phyloP scores from a whole-genome alignment of 331 rosid species.

The Stylosanthes scabra region DNA sequence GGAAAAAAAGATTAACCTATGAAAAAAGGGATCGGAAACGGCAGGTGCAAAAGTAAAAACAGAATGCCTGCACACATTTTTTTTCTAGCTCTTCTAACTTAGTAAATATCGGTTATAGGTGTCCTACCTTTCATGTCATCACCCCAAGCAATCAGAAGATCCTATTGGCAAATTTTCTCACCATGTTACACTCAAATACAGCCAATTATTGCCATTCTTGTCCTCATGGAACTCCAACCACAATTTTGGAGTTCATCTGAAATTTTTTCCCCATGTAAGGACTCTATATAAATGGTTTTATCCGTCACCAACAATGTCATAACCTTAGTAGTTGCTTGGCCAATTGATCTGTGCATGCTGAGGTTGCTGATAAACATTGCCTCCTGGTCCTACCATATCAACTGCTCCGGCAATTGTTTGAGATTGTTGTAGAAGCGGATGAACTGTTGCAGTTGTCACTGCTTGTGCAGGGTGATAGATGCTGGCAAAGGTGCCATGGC shows the following conservation, averaged over 20 bases:
- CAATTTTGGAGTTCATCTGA: constrained; percentile 56
- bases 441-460: constrained; percentile 75
- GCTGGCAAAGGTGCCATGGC: constrained; percentile 83
- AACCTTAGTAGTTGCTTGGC: constrained; percentile 86
- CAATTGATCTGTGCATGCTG: constrained; percentile 94
- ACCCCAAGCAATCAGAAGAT: constrained; percentile 73
- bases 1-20: constrained; percentile 55
- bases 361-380: constrained; percentile 87
- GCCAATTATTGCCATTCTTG: constrained; percentile 49
- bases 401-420: constrained; percentile 94
- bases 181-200: constrained; percentile 57
- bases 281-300: constrained; percentile 47
- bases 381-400: constrained; percentile 96
- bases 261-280: constrained; percentile 42
- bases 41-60: constrained; percentile 55
- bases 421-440: constrained; percentile 94
- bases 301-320: constrained; percentile 48
- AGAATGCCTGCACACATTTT: constrained; percentile 56
- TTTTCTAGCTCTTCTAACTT: constrained; percentile 72
- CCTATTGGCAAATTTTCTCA: constrained; percentile 54
- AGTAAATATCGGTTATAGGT: constrained; percentile 82
- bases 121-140: constrained; percentile 74
- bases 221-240: constrained; percentile 59
- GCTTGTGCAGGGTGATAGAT: constrained; percentile 96
- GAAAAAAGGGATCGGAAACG: constrained; percentile 53